phyloP scores from a whole-genome alignment of 768 basidiomycete species.

The Rickenella mellea region DNA sequence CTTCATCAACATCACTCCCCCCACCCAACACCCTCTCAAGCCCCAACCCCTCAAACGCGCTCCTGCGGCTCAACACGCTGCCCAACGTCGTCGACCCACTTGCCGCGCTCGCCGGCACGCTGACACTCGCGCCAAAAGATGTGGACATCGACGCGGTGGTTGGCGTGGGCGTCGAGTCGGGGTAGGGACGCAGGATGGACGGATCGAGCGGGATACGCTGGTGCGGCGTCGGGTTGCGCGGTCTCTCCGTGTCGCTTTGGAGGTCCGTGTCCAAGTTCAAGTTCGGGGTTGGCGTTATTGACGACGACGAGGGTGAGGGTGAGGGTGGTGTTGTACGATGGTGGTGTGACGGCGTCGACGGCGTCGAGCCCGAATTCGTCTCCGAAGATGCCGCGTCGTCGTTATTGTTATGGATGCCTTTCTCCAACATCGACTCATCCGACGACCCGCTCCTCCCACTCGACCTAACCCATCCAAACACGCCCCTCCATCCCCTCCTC shows the following conservation, averaged over 20 bases:
- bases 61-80: slow-evolving; percentile 21
- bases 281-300: background rate
- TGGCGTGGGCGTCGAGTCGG: slow-evolving; percentile 27
- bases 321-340: no score
- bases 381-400: slow-evolving; percentile 3
- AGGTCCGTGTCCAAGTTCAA: background rate
- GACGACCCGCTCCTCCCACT: slow-evolving; percentile 11
- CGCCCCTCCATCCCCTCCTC: slow-evolving; percentile 9
- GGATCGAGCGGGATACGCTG: slow-evolving; percentile 31
- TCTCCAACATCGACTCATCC: slow-evolving; percentile 17
- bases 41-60: slow-evolving; percentile 11
- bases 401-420: slow-evolving; percentile 14
- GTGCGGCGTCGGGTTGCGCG: slow-evolving; percentile 46
- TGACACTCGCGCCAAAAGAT: background rate
- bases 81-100: slow-evolving; percentile 26
- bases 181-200: slow-evolving; percentile 32
- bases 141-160: slow-evolving; percentile 9
- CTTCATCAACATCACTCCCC: background rate
- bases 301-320: background rate
- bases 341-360: no score
- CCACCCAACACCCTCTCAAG: background rate
- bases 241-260: slow-evolving; percentile 18
- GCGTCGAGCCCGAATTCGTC: background rate
- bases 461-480: slow-evolving; percentile 7
- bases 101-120: slow-evolving; percentile 10